Conservation (phyloP, 371 early-diverging fungal species). For the Mucor racemosus region DNA sequence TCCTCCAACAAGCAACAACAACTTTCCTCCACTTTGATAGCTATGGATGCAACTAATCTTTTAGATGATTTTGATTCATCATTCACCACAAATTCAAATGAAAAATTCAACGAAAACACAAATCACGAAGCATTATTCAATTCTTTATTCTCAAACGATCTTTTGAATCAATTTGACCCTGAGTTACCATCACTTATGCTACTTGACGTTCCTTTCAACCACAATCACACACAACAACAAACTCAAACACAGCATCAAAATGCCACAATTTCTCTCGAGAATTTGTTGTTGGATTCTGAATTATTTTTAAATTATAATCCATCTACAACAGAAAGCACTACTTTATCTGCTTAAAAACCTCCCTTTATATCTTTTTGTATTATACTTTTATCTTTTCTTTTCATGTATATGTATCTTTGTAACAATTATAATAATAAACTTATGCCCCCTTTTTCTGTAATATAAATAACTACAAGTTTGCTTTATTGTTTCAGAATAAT, state of each 20-base stretch:
- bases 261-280: neutral
- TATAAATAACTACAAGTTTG: neutral
- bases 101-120: neutral
- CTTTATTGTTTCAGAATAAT: neutral
- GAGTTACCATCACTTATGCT: conserved; percentile 25
- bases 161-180: conserved; percentile 16
- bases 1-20: neutral
- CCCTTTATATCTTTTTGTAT: neutral
- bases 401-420: neutral
- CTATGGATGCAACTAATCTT: conserved; percentile 10
- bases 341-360: neutral
- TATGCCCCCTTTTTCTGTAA: neutral
- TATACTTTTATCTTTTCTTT: neutral
- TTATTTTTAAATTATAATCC: neutral
- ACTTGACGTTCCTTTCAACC: conserved; percentile 11
- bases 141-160: conserved; percentile 5
- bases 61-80: conserved; percentile 21
- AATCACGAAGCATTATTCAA: conserved; percentile 1
- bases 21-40: neutral
- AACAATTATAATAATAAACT: neutral
- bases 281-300: conserved; percentile 3
- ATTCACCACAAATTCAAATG: conserved; percentile 2
- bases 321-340: neutral
- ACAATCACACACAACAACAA: conserved; percentile 1
- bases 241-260: neutral